Conservation (phyloP, 306 rosid species). For the Quercus engelmannii region DNA sequence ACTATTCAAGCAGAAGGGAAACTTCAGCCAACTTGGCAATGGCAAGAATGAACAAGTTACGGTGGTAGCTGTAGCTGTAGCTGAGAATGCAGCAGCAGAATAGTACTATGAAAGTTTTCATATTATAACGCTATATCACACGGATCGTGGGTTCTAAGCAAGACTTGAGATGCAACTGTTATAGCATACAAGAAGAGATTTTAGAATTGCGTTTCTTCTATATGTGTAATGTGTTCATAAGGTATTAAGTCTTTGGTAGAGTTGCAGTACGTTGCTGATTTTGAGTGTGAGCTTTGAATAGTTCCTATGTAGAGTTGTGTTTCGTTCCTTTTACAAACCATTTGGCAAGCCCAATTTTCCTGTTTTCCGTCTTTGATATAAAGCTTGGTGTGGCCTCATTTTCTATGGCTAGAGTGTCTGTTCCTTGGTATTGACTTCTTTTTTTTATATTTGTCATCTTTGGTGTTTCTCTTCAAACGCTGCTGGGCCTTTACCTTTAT, state of each 20-base stretch:
- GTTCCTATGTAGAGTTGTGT: slow-evolving; percentile 9
- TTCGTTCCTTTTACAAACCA: slow-evolving; percentile 17
- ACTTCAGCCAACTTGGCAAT: slow-evolving; percentile 77
- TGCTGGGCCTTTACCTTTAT: background rate
- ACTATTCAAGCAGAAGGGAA: slow-evolving; percentile 86
- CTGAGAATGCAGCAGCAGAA: slow-evolving; percentile 35
- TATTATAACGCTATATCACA: background rate
- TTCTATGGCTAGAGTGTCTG: background rate
- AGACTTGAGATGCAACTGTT: slow-evolving; percentile 15
- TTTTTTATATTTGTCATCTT: background rate
- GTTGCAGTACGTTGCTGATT: slow-evolving; percentile 24
- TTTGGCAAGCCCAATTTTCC: background rate
- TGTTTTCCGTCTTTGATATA: slow-evolving; percentile 5
- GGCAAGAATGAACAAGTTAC: slow-evolving; percentile 2
- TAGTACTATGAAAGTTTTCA: slow-evolving; percentile 10
- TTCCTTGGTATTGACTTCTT: background rate
- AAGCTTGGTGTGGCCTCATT: slow-evolving; percentile 24
- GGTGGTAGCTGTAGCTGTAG: slow-evolving; percentile 15
- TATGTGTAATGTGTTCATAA: slow-evolving; percentile 7
- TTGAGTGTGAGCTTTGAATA: slow-evolving; percentile 30
- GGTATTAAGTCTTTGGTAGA: slow-evolving; percentile 11
- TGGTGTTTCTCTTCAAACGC: background rate
- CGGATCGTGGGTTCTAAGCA: slow-evolving; percentile 11
- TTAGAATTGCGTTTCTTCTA: background rate
- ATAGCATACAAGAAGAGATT: slow-evolving; percentile 17